A percentile compares a stretch with the other conserved stretches of the same genome.
phyloP scores from a whole-genome alignment of 768 basidiomycete genomes.

The Macrolepiota dolichaula region DNA sequence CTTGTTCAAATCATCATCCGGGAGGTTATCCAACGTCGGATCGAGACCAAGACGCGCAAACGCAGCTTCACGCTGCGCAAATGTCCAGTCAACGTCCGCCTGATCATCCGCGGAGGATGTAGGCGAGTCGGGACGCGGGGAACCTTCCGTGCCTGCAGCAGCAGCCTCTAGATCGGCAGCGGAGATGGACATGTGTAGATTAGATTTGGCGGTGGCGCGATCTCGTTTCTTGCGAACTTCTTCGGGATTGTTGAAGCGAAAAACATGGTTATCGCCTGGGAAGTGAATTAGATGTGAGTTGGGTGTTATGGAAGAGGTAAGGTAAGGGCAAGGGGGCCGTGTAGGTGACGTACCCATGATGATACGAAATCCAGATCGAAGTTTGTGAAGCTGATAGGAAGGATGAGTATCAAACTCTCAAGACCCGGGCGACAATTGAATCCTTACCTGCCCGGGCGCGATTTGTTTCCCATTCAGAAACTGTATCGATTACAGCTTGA shows the following conservation, averaged over 20 bases:
- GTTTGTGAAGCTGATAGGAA: constrained; percentile 60
- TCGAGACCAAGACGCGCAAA: constrained; percentile 83
- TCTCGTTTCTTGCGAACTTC: constrained; percentile 91
- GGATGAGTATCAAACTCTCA: constrained; percentile 3
- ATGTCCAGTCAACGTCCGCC: constrained; percentile 94
- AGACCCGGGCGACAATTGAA: background rate
- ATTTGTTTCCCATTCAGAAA: constrained; percentile 95
- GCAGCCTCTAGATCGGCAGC: constrained; percentile 62
- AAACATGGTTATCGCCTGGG: constrained; percentile 92
- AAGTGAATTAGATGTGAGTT: constrained; percentile 4
- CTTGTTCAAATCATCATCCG: constrained; percentile 92
- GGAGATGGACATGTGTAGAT: constrained; percentile 59
- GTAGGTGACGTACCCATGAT: constrained; percentile 73
- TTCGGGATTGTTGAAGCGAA: constrained; percentile 94
- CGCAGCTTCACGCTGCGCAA: constrained; percentile 92
- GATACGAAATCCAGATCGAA: constrained; percentile 93
- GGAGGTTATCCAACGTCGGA: constrained; percentile 87
- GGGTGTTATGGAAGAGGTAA: constrained; percentile 12
- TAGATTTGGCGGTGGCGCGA: constrained; percentile 71
- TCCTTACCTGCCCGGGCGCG: constrained; percentile 64
- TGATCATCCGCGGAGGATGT: constrained; percentile 60
- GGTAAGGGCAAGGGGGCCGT: too few species aligned
- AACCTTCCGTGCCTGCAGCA: constrained; percentile 33
- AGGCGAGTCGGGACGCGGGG: constrained; percentile 78
- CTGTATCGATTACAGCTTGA: constrained; percentile 33